Evolutionary conservation across 441 rosid species (phyloP), one percentile per base, ranked within the genome.

Genomic region (Cnidoscolus chayamansa): DNA sequence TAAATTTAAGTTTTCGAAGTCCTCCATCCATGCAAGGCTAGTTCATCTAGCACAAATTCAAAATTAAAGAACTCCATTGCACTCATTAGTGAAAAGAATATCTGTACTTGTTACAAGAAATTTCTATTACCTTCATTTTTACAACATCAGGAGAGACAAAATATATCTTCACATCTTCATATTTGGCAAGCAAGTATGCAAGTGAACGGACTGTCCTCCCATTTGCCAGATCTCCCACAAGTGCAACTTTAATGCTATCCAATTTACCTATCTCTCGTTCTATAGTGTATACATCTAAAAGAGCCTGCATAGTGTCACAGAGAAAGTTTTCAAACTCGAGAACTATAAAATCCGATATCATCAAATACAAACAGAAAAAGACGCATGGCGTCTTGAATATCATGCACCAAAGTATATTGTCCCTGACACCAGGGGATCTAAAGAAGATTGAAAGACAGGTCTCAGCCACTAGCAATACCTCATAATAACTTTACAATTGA

Each of bases 121-220:
- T 82, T 30, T 37, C 15, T 32, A 37, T 68, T 66, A 93, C 98
- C 98, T 93, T 96, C 97, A 96, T 91, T 80, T 91, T 93, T 16
- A 96, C 99, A 5, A 93, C 86, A n/a, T 82, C 91, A 40, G 99
- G 97, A 64, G 98, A 87, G 56, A 96, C 98, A 64, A 96, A 89
- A 78, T 89, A 93, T 68, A 96, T 86, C 40, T 93, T 93, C 76
- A 93, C 97, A 65, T 84, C 86, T 66, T 87, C 78, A 81, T 93
- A 95, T 81, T 90, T 87, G 57, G 98, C 87, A 72, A 95, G 97
- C 77, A 95, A 81, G 81, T 93, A 93, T 2, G 98, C 98, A 58
- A 95, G 97, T 0, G 98, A 95, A 13, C 98, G 89, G 64, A 93
- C 97, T 7, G 98, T 95, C 78, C 63, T 59, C 30, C 63, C 63